Base-by-base conservation (phyloP, 495 filamentous ascomycete species). In the Pseudevernia furfuracea region DNA sequence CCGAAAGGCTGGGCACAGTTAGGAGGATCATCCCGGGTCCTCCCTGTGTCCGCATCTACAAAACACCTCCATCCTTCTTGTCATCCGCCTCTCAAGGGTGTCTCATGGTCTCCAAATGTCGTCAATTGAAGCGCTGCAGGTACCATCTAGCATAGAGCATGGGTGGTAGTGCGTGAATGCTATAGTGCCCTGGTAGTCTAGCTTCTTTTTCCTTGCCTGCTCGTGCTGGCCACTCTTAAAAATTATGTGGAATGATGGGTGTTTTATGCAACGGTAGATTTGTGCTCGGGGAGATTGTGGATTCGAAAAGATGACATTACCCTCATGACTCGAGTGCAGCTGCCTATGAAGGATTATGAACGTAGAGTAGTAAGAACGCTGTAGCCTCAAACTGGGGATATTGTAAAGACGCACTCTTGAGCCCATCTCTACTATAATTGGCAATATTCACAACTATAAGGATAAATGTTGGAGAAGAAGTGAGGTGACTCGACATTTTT, bases 1-100 rank as follows among this genome's bases (percentile, higher is more conserved):
- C 81, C 86, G 89, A 77, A 95, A 95, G 85, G 86, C 89, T 72
- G 89, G 88, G 75, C 89, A 88, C 78, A 82, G 87, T 77, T 96
- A 93, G 79, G 55, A 55, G 37, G 25, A 63, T 65, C 62, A 53
- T 21, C n/a, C 30, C 43, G 43, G 58, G 46, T 65, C 15, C 60
- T 38, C 34, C 36, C 60, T 60, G 53, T 38, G 44, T 59, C 58
- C 48, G 48, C 28, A 58, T 63, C 39, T 57, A 58, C 49, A 60
- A 55, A 72, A 70, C 41, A 69, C 39, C 38, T 66, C 23, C 57
- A 71, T 64, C 32, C 37, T 58, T 53, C 61, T 70, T 55, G 62
- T 60, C 52, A 17, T 55, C 52, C 52, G 46, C 46, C 58, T 43
- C 56, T 66, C 39, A 62, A 53, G 56, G 63, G 32, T 58, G 17